Evolutionary conservation across 2,329 filamentous ascomycete genomes (phyloP), one percentile per base, ranked within the genome.

Genomic region (Claviceps sp.): DNA sequence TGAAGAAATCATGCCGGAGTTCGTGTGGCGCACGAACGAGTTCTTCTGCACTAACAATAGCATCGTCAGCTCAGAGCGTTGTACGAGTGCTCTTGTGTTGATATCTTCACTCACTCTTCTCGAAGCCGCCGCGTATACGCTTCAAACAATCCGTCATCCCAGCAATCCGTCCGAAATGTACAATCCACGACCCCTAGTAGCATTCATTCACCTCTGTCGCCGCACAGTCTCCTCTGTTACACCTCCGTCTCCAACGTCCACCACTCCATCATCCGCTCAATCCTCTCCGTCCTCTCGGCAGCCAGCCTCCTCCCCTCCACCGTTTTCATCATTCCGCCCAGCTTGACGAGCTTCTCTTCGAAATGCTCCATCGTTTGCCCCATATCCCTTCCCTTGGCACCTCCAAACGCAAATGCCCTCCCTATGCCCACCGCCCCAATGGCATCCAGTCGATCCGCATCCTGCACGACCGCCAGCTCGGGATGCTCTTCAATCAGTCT

Each of bases 361-460:
- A 94, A 88, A 70, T 94, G 88, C 47, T 78, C 72, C 55, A 94
- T 78, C 5, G 82, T 80, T 46, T 80, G 77, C 40, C 74, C 74
- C 73, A 94, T 69, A 44, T 73, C 76, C 23, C 72, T 69, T 4
- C 66, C 65, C 64, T 76, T 80, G 11, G 82, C 83, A 0, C 84
- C 89, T 0, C 85, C 80, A 64, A 82, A 96, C 4, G 67, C 62
- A 58, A 71, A 71, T 6, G 62, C 80, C 44, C 91, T 73, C 2
- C 80, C 90, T 52, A 95, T 83, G 0, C 91, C 91, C 34, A 96
- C 79, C 0, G 86, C 88, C 1, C 90, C 91, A 48, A 96, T 82
- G 4, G 89, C 86, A 68, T 97, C 91, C n/a, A 97, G 72, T 6
- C 90, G 76, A 70, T 96, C 91, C 4, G 90, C 90, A 66, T 96